Conservation (phyloP, 2,329 filamentous ascomycete species). For the Cladosporium phlei region DNA sequence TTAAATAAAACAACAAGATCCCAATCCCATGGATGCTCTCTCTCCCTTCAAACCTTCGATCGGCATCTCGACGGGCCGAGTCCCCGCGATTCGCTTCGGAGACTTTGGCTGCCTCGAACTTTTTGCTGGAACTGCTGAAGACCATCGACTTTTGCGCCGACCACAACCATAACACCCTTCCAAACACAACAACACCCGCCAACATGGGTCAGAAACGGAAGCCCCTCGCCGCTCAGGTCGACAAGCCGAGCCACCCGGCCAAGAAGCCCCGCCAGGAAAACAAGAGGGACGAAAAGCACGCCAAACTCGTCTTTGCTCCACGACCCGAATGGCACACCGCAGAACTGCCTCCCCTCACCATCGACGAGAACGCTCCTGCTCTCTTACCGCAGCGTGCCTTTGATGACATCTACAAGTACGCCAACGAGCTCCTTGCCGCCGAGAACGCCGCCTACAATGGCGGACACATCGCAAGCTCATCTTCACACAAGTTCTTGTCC, state of each 20-base stretch:
- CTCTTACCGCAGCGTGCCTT: constrained; percentile 45
- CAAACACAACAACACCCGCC: neutral
- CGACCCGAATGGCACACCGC: constrained; percentile 65
- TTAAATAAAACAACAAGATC: no score
- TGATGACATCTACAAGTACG: constrained; percentile 63
- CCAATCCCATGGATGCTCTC: no score
- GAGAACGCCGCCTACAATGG: constrained; percentile 73
- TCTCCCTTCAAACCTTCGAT: no score
- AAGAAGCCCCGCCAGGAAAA: constrained; percentile 19
- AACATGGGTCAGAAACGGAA: constrained; percentile 36
- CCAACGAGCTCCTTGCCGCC: constrained; percentile 66
- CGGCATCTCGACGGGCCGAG: neutral
- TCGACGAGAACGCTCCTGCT: constrained; percentile 22
- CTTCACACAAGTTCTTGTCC: constrained; percentile 91
- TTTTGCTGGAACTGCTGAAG: constrained; percentile 5
- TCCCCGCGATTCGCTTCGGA: constrained; percentile 2
- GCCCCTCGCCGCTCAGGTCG: constrained; percentile 23
- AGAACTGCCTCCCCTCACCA: constrained; percentile 48
- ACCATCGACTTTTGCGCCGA: constrained; percentile 7
- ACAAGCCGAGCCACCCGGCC: constrained; percentile 20
- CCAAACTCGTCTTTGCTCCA: constrained; percentile 46
- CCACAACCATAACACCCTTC: neutral
- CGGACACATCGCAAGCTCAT: constrained; percentile 68
- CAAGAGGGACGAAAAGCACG: constrained; percentile 23
- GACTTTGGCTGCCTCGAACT: constrained; percentile 1